phyloP scores from a whole-genome alignment of 139 green algal genomes.

The Coelastrella sp. region DNA sequence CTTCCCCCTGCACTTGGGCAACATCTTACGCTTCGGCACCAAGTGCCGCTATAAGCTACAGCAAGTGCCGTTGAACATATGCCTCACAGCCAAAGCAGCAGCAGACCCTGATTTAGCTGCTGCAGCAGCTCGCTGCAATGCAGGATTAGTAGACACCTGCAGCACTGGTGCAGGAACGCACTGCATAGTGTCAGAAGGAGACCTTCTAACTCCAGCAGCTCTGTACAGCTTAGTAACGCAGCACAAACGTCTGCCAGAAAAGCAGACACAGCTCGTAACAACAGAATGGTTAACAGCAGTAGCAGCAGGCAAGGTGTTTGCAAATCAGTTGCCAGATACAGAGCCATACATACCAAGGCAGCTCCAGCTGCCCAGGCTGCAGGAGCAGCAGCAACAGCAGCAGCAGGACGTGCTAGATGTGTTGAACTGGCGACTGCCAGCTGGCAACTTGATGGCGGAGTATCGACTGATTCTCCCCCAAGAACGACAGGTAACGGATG shows the following conservation, averaged over 20 bases:
- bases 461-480: background rate
- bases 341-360: background rate
- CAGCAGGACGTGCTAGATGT: constrained; percentile 30
- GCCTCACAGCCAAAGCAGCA: constrained; percentile 13
- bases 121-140: background rate
- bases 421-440: background rate
- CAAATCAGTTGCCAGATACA: background rate
- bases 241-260: too few relatives aligned
- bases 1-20: background rate
- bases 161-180: background rate
- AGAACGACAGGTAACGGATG: background rate
- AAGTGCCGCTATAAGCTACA: constrained; percentile 22
- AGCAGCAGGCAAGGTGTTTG: background rate
- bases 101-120: background rate
- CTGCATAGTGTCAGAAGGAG: background rate
- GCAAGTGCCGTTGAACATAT: background rate
- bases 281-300: constrained; percentile 11
- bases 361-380: constrained; percentile 20
- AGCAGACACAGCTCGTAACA: background rate
- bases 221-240: background rate
- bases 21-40: constrained; percentile 19
- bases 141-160: background rate
- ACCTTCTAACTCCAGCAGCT: background rate
- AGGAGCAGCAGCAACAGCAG: constrained; percentile 13
- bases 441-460: background rate